Percentiles rank a stretch among this genome's conserved stretches.
These are phyloP conservation scores for Saitozyma sp. DNA, from an alignment of 768 basidiomycete genomes.

Conservation along the genomic window DNA sequence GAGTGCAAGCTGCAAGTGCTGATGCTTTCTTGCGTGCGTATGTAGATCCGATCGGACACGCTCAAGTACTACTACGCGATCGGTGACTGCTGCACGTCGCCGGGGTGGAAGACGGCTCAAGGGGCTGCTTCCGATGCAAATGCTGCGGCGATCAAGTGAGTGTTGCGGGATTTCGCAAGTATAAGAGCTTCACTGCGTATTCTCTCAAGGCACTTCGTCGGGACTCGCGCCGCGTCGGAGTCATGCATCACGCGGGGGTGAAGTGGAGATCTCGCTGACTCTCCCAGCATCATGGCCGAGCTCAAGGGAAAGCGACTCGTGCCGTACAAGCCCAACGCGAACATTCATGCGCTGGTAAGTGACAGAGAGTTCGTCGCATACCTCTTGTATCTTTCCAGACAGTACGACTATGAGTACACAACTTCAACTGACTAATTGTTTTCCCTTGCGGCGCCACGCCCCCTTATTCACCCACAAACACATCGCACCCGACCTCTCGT, in stretches of 20 bases:
- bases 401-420: no score
- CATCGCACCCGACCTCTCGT: background rate
- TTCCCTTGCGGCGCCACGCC: conserved; percentile 67
- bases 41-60: no score
- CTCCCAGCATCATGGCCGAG: conserved; percentile 30
- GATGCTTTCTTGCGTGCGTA: conserved; percentile 1
- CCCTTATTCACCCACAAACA: conserved; percentile 67
- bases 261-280: background rate
- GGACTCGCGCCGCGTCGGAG: no score
- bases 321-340: conserved; percentile 10
- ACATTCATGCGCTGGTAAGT: no score
- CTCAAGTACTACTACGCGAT: conserved; percentile 38
- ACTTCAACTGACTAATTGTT: no score
- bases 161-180: background rate
- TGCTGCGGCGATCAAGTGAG: conserved; percentile 22
- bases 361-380: no score
- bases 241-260: no score
- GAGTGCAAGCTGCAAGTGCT: conserved; percentile 3
- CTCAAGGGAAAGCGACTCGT: conserved; percentile 23
- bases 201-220: no score
- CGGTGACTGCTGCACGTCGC: conserved; percentile 39
- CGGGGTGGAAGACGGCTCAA: conserved; percentile 40
- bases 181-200: no score
- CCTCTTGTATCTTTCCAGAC: no score
- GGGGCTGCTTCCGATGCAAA: conserved; percentile 20